These are phyloP conservation scores for Cynara cardunculus DNA, from an alignment of 129 eudicot genomes.

Conservation along the genomic window DNA sequence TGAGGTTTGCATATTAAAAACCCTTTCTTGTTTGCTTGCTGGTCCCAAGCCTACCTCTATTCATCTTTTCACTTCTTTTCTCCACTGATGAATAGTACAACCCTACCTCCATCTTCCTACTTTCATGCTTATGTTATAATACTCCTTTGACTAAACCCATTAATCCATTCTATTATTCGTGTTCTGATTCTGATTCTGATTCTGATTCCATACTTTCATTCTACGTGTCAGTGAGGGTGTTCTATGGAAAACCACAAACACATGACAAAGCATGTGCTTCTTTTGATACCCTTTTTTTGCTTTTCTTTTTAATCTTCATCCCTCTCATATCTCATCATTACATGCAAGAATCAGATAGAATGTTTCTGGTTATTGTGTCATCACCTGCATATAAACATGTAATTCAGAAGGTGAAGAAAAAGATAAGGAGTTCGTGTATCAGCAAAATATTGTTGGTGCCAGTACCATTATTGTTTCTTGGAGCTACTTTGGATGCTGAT, in stretches of 20 bases:
- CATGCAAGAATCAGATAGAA: slow-evolving; percentile 23
- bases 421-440: background rate
- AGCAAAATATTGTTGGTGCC: background rate
- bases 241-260: slow-evolving; percentile 16
- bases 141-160: slow-evolving; percentile 50
- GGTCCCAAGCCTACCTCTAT: slow-evolving; percentile 30
- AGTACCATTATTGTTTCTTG: background rate
- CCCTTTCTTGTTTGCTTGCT: slow-evolving; percentile 29
- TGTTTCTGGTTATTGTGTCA: slow-evolving; percentile 10
- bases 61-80: slow-evolving; percentile 11
- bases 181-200: slow-evolving; percentile 19
- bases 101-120: slow-evolving; percentile 22
- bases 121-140: slow-evolving; percentile 34
- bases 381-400: slow-evolving; percentile 12
- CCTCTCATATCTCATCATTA: slow-evolving; percentile 28
- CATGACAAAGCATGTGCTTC: slow-evolving; percentile 12
- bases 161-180: background rate
- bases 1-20: slow-evolving; percentile 31
- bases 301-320: background rate
- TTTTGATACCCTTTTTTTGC: background rate
- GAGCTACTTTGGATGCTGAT: slow-evolving; percentile 8
- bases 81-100: slow-evolving; percentile 12
- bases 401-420: background rate
- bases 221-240: slow-evolving; percentile 22
- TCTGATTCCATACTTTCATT: slow-evolving; percentile 7